Evolutionary conservation across 352 stramenopile genomes (phyloP).

Genomic region (Phytophthora uliginosa): DNA sequence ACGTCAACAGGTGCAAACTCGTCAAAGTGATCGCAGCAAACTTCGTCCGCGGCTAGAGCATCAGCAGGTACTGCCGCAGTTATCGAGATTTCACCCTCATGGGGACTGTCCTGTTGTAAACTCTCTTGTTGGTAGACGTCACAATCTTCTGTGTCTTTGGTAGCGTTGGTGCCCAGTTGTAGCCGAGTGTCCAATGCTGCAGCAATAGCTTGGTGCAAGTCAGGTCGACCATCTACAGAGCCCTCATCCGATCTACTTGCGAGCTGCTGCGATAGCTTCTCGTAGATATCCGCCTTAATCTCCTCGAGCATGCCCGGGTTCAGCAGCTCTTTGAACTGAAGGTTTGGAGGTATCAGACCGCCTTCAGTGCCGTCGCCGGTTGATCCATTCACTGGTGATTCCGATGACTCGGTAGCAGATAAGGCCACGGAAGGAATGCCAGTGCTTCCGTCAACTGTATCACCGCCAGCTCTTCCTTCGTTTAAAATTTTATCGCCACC

Average conservation of each 20-base stretch:
- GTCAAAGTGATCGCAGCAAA: slow-evolving; percentile 55
- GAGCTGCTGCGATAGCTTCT: slow-evolving; percentile 59
- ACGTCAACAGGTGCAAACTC: slow-evolving; percentile 58
- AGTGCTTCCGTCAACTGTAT: slow-evolving; percentile 3
- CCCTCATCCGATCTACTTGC: slow-evolving; percentile 6
- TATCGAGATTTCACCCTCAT: slow-evolving; percentile 4
- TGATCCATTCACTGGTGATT: slow-evolving; percentile 4
- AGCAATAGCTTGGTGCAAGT: slow-evolving; percentile 65
- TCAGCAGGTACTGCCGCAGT: not conserved
- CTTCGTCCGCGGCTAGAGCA: slow-evolving; percentile 30
- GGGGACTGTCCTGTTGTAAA: not conserved
- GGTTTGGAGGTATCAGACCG: slow-evolving; percentile 24
- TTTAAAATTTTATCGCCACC: not conserved
- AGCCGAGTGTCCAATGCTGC: slow-evolving; percentile 61
- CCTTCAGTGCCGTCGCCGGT: slow-evolving; percentile 8
- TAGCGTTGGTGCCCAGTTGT: slow-evolving; percentile 42
- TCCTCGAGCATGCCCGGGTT: slow-evolving; percentile 59
- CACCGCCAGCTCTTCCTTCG: not conserved
- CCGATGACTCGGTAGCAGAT: slow-evolving; percentile 7
- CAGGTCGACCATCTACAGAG: slow-evolving; percentile 19
- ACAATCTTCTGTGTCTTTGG: slow-evolving; percentile 12
- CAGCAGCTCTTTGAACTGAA: slow-evolving; percentile 65
- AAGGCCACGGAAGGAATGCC: slow-evolving; percentile 3
- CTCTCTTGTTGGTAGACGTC: slow-evolving; percentile 4
- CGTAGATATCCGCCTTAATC: slow-evolving; percentile 74